Conservation (phyloP, 352 stramenopile genomes). For the Pythium chondricola region DNA sequence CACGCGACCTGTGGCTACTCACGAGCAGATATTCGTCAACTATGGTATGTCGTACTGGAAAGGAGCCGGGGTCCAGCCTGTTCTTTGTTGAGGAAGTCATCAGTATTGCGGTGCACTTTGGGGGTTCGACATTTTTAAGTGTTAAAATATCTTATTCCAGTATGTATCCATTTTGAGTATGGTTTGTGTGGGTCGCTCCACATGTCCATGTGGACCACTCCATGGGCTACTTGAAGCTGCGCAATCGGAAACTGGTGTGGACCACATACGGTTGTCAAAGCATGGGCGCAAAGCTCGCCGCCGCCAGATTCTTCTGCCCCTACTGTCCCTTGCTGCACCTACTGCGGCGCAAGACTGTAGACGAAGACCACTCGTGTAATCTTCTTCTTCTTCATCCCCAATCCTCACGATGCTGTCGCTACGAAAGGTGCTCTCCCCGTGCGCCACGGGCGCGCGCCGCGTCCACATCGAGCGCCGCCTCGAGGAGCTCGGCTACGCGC, state of each 20-base stretch:
- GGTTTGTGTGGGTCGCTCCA: too few species aligned
- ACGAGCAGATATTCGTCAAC: slow-evolving; percentile 72
- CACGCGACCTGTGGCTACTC: slow-evolving; percentile 29
- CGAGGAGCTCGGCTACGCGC: slow-evolving; percentile 76
- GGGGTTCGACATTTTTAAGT: too few species aligned
- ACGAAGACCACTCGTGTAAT: slow-evolving; percentile 5
- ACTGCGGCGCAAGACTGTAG: slow-evolving; percentile 1
- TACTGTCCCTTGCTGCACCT: too few species aligned
- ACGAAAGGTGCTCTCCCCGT: slow-evolving; percentile 22
- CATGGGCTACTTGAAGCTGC: slow-evolving; percentile 18
- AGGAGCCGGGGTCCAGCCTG: slow-evolving; percentile 38
- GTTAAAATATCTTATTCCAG: too few species aligned
- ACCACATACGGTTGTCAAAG: too few species aligned
- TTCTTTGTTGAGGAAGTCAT: slow-evolving; percentile 30
- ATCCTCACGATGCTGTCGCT: slow-evolving; percentile 24
- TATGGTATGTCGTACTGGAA: slow-evolving; percentile 71
- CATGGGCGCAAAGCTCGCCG: too few species aligned
- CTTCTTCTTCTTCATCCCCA: not conserved
- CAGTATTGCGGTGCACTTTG: too few species aligned
- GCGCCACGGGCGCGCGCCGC: slow-evolving; percentile 27
- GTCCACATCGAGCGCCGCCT: slow-evolving; percentile 84
- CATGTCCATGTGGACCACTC: slow-evolving; percentile 1
- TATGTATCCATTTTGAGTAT: too few species aligned
- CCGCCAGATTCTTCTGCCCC: too few species aligned
- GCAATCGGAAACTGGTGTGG: slow-evolving; percentile 8